Base-by-base conservation (phyloP, 164 flowering plant species). In the Saururus chinensis region DNA sequence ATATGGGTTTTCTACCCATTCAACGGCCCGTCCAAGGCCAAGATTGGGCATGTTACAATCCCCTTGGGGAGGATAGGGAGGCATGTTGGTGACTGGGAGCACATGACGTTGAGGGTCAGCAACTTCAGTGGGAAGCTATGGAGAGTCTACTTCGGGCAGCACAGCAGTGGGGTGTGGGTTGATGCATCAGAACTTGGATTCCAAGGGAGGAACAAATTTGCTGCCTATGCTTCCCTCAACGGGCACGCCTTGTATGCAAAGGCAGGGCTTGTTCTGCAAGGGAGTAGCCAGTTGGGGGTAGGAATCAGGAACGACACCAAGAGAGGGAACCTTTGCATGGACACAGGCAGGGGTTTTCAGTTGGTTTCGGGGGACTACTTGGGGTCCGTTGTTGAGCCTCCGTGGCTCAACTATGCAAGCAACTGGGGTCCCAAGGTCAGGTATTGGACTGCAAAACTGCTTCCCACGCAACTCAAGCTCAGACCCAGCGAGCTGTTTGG, bases 1-100 rank as follows among this genome's bases (percentile, higher is more conserved):
- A 63, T 81, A 23, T 92, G 98, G 96, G 40, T 86, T 0, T 87
- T 87, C 57, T 89, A 78, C 73, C 96, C 96, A 4, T 89, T 84
- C 61, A 88, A 92, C 52, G 96, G 85, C 14, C 68, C 85, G 0
- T 80, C 65, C 1, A 71, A 57, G 59, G 79, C 77, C 4, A 79
- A 79, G 69, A 62, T 83, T 10, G 68, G 55, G 20, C 23, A 70
- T 21, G 30, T 83, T 22, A 68, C 68, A 23, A 26, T 82, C 7
- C 48, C 75, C 13, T 65, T 80, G 19, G 81, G 81, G 30, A 81
- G 55, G 65, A 76, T 77, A 25, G 87, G 87, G 1, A 78, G 77
- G 52, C 87, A 83, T 69, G 82, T 81, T 42, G 85, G 87, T 17
- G 84, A 83, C 41, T 83, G 87, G 85, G 85, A 83, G 61, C 87